Percentiles rank a stretch among this genome's conserved stretches.
Evolutionary conservation across 257 asterid genomes (phyloP).

Genomic region (Primulina huaijiensis): DNA sequence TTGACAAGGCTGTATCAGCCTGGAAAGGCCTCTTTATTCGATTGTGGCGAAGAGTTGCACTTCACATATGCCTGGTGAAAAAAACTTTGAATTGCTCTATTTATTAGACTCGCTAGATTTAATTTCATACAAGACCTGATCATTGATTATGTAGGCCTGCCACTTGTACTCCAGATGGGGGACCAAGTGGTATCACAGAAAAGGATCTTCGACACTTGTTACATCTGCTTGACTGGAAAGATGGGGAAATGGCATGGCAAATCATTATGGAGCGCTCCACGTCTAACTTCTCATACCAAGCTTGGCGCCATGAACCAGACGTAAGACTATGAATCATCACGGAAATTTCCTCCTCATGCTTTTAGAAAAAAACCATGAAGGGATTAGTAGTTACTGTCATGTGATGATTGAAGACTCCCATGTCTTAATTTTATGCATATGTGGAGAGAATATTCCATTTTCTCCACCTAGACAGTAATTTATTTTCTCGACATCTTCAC

Average conservation of each 20-base stretch:
- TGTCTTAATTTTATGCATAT: too few relatives aligned
- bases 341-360: background rate
- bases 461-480: background rate
- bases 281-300: slow-evolving; percentile 77
- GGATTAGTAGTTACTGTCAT: too few relatives aligned
- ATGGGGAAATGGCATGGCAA: slow-evolving; percentile 87
- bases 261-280: slow-evolving; percentile 88
- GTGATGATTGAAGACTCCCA: too few relatives aligned
- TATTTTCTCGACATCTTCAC: background rate
- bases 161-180: slow-evolving; percentile 43
- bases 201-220: slow-evolving; percentile 51
- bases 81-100: background rate
- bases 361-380: background rate
- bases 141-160: slow-evolving; percentile 38
- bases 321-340: slow-evolving; percentile 34
- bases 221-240: slow-evolving; percentile 49
- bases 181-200: slow-evolving; percentile 41
- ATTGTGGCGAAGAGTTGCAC: too few relatives aligned
- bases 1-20: too few relatives aligned
- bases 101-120: background rate
- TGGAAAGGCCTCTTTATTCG: too few relatives aligned
- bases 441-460: background rate
- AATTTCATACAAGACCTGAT: background rate
- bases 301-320: slow-evolving; percentile 97
- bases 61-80: background rate